Percentiles rank a stretch among this genome's conserved stretches.
phyloP scores from a whole-genome alignment of 257 asterid species.

The Haberlea rhodopensis region DNA sequence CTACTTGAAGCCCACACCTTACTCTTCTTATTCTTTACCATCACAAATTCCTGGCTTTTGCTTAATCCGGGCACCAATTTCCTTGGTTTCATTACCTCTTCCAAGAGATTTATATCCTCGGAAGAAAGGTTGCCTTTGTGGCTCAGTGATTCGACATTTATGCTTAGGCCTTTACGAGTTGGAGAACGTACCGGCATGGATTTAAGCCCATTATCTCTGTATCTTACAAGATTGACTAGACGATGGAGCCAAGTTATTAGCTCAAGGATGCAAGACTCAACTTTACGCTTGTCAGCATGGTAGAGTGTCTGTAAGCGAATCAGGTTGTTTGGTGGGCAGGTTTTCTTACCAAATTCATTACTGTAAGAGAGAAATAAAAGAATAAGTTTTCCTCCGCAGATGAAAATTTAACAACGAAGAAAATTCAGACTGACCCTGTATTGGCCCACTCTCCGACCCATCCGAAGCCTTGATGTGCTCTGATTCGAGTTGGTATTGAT shows the following conservation, averaged over 20 bases:
- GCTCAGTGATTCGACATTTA: conserved; percentile 6
- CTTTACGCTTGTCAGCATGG: conserved; percentile 77
- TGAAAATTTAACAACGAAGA: neutral
- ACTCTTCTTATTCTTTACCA: conserved; percentile 36
- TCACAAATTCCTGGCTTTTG: conserved; percentile 81
- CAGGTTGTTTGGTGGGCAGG: conserved; percentile 38
- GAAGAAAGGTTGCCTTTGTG: conserved; percentile 41
- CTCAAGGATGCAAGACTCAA: conserved; percentile 68
- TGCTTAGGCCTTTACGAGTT: conserved; percentile 41
- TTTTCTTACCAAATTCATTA: conserved; percentile 71
- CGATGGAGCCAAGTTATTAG: conserved; percentile 82
- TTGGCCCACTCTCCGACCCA: conserved; percentile 99
- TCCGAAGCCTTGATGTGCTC: conserved; percentile 99
- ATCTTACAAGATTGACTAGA: conserved; percentile 64
- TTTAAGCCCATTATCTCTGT: conserved; percentile 54
- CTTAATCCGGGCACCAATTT: conserved; percentile 57
- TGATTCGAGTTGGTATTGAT: conserved; percentile 36
- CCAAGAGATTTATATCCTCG: conserved; percentile 69
- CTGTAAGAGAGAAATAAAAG: conserved; percentile 36
- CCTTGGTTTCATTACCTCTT: conserved; percentile 68
- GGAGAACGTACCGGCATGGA: conserved; percentile 59
- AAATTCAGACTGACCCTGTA: conserved; percentile 61
- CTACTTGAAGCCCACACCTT: conserved; percentile 54
- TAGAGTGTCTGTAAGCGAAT: conserved; percentile 87
- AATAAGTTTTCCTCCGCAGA: conserved; percentile 3